These are phyloP conservation scores for Kurtzmaniella natalensis DNA, from an alignment of 1,139 yeast species.

Conservation along the genomic window DNA sequence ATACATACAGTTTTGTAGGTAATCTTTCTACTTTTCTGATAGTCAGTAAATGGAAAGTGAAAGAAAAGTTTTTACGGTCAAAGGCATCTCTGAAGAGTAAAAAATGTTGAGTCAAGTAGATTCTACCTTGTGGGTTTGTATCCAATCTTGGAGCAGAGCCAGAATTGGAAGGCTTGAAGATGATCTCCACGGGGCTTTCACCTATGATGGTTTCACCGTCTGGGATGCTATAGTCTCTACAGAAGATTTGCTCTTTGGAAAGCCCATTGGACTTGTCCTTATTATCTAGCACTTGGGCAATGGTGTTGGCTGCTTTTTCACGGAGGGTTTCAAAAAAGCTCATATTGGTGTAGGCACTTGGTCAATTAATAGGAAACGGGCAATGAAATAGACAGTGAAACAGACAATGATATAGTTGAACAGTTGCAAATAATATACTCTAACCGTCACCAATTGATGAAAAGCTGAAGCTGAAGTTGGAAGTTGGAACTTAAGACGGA, in stretches of 20 bases:
- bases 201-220: constrained; percentile 61
- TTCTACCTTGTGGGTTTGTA: constrained; percentile 49
- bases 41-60: constrained; percentile 71
- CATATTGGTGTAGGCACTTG: too few relatives aligned
- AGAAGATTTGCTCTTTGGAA: constrained; percentile 65
- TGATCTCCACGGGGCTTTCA: constrained; percentile 67
- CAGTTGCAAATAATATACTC: too few relatives aligned
- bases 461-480: too few relatives aligned
- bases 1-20: constrained; percentile 72
- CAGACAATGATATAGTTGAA: too few relatives aligned
- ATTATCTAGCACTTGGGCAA: constrained; percentile 37
- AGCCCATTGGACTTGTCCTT: constrained; percentile 31
- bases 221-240: constrained; percentile 66
- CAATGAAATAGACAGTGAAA: too few relatives aligned
- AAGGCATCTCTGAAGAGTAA: constrained; percentile 68
- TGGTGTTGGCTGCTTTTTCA: constrained; percentile 43
- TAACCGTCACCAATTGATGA: too few relatives aligned
- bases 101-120: constrained; percentile 70
- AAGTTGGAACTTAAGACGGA: too few relatives aligned
- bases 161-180: constrained; percentile 34
- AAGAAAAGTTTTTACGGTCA: constrained; percentile 64
- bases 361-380: too few relatives aligned
- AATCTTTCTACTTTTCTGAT: constrained; percentile 82
- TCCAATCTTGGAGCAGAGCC: constrained; percentile 18
- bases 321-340: constrained; percentile 47